Base-by-base conservation (phyloP, 140 eudicot species). In the Ambrosia hybrid region DNA sequence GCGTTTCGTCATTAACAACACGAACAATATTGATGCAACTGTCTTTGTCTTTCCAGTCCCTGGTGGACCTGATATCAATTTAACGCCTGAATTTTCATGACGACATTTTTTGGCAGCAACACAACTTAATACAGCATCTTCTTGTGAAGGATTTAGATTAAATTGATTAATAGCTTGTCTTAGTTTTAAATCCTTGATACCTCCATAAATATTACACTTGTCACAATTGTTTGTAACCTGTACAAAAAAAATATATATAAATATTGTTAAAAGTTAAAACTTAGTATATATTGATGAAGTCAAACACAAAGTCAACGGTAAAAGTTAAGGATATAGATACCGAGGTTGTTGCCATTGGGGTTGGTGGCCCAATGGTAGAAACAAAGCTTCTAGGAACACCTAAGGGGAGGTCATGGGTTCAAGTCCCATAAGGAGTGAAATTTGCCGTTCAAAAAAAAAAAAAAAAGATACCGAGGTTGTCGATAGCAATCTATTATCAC, bases 41-140 rank as follows among this genome's bases (percentile, higher is more conserved):
- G 92, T 91, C 16, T 88, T 91, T 1, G 97, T 91, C 74, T 91
- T 91, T 39, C 96, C 97, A 0, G 96, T 88, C 13, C 96, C 96
- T 0, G 96, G 97, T 17, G 97, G 97, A 43, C 97, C 97, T 91
- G 96, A 91, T 30, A 88, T 83, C 46, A 91, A 78, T 49, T 84
- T 81, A 6, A 14, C 16, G 58, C 70, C 71, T 0, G 73, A 51
- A 17, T 63, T 51, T 33, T 74, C 45, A 73, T 87, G 92, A 58
- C 17, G 5, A 61, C 96, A 86, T 14, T 60, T 80, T 12, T 63
- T 80, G 36, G 75, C 36, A 1, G 81, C 77, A 14, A 88, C 57
- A 76, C 90, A 80, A 46, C 61, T 79, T 43, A 82, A 39, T 49
- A 91, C 81, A 8, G 89, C 96, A 14, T 13, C 80, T 67, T 76